Conservation (phyloP, 2,329 filamentous ascomycete genomes). For the Cordyceps tenuipes region DNA sequence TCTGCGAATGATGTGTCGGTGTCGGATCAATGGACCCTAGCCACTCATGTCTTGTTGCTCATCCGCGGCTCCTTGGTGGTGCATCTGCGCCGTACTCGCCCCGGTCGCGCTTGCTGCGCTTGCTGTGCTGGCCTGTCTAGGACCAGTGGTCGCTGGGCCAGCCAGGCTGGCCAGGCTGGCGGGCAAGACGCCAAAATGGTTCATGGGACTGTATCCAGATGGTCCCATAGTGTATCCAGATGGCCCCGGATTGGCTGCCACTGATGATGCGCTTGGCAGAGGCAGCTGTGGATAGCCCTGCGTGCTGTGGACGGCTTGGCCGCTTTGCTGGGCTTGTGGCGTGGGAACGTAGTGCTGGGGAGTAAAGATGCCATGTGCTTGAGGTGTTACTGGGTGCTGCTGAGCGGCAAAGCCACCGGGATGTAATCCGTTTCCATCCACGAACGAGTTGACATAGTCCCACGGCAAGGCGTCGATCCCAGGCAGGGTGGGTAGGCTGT, state of each 20-base stretch:
- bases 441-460: background rate
- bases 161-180: constrained; percentile 23
- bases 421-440: background rate
- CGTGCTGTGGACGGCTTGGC: background rate
- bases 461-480: background rate
- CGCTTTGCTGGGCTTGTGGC: no score
- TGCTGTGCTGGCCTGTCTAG: constrained; percentile 18
- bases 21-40: background rate
- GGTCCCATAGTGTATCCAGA: constrained; percentile 15
- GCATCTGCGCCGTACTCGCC: constrained; percentile 31
- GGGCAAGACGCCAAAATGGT: constrained; percentile 16
- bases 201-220: constrained; percentile 15
- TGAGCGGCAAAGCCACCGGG: background rate
- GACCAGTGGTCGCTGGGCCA: constrained; percentile 18
- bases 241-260: constrained; percentile 22
- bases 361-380: constrained; percentile 8
- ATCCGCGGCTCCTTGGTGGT: constrained; percentile 19
- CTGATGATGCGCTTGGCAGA: constrained; percentile 18
- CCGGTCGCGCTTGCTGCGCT: constrained; percentile 20
- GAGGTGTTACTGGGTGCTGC: constrained; percentile 12
- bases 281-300: constrained; percentile 15
- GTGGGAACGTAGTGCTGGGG: background rate
- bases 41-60: constrained; percentile 13
- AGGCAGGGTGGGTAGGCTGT: constrained; percentile 2
- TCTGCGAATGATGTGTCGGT: no score